phyloP scores from a whole-genome alignment of 192 early-diverging fungal species.

The Podila minutissima region DNA sequence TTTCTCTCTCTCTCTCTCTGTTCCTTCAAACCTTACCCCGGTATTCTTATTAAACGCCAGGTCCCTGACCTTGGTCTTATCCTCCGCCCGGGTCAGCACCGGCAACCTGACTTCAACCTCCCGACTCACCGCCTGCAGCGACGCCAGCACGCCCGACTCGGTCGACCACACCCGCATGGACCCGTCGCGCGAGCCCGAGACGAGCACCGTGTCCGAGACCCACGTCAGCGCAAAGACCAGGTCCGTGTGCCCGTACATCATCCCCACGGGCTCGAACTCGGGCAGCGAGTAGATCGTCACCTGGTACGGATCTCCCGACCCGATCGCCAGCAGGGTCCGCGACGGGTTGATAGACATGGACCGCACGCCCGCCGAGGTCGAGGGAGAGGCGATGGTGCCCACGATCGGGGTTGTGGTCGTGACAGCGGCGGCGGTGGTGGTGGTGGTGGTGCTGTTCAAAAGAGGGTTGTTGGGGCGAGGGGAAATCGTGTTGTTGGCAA shows the following conservation, averaged over 20 bases:
- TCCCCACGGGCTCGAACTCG: slow-evolving; percentile 60
- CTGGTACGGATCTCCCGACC: slow-evolving; percentile 66
- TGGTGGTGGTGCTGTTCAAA: slow-evolving; percentile 3
- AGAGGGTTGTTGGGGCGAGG: slow-evolving; percentile 4
- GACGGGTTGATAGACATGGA: slow-evolving; percentile 70
- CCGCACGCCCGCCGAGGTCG: slow-evolving; percentile 61
- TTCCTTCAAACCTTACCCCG: slow-evolving; percentile 14
- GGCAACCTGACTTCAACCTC: slow-evolving; percentile 45
- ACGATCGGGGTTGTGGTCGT: slow-evolving; percentile 5
- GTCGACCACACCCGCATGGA: slow-evolving; percentile 65
- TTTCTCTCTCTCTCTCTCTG: neutral
- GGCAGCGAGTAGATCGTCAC: slow-evolving; percentile 71
- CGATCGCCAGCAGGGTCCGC: slow-evolving; percentile 70
- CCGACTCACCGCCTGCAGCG: slow-evolving; percentile 15
- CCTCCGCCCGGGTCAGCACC: slow-evolving; percentile 36
- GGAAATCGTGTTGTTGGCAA: neutral
- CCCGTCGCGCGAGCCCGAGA: slow-evolving; percentile 70
- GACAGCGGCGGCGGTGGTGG: neutral
- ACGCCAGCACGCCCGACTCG: slow-evolving; percentile 25
- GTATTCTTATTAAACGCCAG: slow-evolving; percentile 52
- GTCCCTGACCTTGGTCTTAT: slow-evolving; percentile 66
- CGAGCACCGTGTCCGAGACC: slow-evolving; percentile 65
- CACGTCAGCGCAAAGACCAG: slow-evolving; percentile 73
- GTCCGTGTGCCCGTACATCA: slow-evolving; percentile 72
- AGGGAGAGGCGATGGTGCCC: slow-evolving; percentile 1